Conservation (phyloP, 2,329 filamentous ascomycete species). For the Xylariales sp. region DNA sequence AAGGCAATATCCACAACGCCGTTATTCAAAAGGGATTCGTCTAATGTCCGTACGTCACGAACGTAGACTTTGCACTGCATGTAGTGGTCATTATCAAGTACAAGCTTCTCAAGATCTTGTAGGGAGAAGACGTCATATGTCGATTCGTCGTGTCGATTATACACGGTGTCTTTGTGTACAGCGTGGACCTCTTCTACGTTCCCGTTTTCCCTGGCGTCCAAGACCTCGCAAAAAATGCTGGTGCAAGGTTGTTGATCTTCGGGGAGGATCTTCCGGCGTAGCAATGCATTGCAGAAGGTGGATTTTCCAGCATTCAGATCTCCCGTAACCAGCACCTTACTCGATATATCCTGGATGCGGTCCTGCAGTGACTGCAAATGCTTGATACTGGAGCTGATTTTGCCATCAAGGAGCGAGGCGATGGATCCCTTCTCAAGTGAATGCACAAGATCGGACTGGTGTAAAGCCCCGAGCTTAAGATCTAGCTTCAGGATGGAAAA, state of each 20-base stretch:
- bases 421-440: constrained; percentile 91
- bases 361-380: constrained; percentile 84
- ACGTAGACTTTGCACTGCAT: constrained; percentile 97
- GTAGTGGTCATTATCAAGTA: constrained; percentile 82
- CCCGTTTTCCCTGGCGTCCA: constrained; percentile 87
- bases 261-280: constrained; percentile 86
- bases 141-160: constrained; percentile 86
- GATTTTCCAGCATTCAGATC: constrained; percentile 97
- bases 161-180: constrained; percentile 73
- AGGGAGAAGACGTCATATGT: constrained; percentile 87
- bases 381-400: constrained; percentile 89
- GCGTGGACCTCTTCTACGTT: constrained; percentile 94
- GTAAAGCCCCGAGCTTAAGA: constrained; percentile 79
- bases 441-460: constrained; percentile 88
- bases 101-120: constrained; percentile 78
- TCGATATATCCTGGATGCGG: constrained; percentile 93
- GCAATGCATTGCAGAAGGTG: constrained; percentile 95
- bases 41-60: constrained; percentile 80
- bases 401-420: constrained; percentile 84
- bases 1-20: constrained; percentile 96
- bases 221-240: constrained; percentile 95
- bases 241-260: constrained; percentile 98
- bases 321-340: constrained; percentile 93
- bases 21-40: constrained; percentile 93
- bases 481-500: constrained; percentile 95